Base-by-base conservation (phyloP, 805 yeast genomes). In the Candida railenensis region DNA sequence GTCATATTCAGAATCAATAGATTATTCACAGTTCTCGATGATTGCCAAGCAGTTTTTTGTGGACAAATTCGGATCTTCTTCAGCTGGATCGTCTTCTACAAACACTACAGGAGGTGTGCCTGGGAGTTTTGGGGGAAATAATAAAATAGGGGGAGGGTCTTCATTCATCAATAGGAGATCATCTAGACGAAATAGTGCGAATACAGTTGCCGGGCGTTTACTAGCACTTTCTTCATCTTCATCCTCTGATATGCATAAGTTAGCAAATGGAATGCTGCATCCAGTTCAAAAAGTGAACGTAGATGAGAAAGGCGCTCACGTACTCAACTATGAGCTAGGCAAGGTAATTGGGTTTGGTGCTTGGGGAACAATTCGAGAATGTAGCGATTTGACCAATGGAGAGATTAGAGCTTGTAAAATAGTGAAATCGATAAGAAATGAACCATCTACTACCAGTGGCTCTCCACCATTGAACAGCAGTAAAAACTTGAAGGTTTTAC, bases 281-380 rank as follows among this genome's bases (percentile, higher is more conserved):
- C 38, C 34, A 22, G 49, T 52, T 18, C 69, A 69, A 34, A 59
- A 71, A 49, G 45, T 47, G 22, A 72, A 76, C 53, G 69, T 71
- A 5, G 87, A 83, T 54, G 89, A 85, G 47, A 80, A 77, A 49
- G 96, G 95, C 0, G 83, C 87, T 12, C 61, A 76, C 20, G 80
- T 89, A 1, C 53, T 85, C 67, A 82, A 80, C 14, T 81, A 81
- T 53, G 74, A 66, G 28, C 60, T 90, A 25, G 96, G 95, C 1
- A 82, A 81, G 53, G 77, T 85, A 9, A 83, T 89, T 50, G 96
- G 96, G 1, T 81, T 80, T 59, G 97, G 97, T 12, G 95, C 96
- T 0, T 91, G 94, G 86, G 96, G 96, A 9, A 77, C 84, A 22
- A 85, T 90, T 9, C 70, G 96, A 48, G 92, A 87, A 59, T 87